phyloP scores from a whole-genome alignment of 257 asterid species.

The Sherardia arvensis region DNA sequence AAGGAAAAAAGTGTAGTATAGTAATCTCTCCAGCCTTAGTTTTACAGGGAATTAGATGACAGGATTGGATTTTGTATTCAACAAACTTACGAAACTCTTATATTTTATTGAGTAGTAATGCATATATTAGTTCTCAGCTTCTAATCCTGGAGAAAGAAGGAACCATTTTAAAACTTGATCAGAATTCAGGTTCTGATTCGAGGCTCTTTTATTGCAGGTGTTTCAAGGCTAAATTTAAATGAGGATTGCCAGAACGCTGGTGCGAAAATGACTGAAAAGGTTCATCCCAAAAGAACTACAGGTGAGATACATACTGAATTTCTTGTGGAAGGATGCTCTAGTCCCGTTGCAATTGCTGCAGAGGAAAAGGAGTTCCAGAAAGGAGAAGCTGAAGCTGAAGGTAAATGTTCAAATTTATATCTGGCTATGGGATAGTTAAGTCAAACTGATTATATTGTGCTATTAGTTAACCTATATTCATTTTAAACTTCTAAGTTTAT shows the following conservation, averaged over 20 bases:
- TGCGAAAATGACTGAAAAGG: not conserved
- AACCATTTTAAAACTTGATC: not conserved
- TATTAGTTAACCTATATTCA: not conserved
- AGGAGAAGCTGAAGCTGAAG: constrained; percentile 21
- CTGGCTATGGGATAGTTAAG: not conserved
- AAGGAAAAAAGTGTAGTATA: not conserved
- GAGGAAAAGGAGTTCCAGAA: constrained; percentile 16
- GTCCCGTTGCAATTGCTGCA: constrained; percentile 13
- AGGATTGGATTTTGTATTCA: not conserved
- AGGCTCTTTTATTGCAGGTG: constrained; percentile 11
- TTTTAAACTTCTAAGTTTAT: too few species aligned
- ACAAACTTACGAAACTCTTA: not conserved
- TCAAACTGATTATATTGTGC: not conserved
- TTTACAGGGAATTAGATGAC: not conserved
- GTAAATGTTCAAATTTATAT: constrained; percentile 16
- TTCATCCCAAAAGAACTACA: not conserved
- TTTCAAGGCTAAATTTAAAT: not conserved
- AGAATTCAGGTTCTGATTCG: not conserved
- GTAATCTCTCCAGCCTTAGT: not conserved
- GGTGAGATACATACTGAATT: not conserved
- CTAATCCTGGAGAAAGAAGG: not conserved
- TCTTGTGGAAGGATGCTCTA: not conserved
- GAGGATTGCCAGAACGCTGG: not conserved
- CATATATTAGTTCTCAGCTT: not conserved
- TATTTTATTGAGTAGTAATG: not conserved